Evolutionary conservation across 768 basidiomycete genomes (phyloP).

Genomic region (Pleurotus eryngii): DNA sequence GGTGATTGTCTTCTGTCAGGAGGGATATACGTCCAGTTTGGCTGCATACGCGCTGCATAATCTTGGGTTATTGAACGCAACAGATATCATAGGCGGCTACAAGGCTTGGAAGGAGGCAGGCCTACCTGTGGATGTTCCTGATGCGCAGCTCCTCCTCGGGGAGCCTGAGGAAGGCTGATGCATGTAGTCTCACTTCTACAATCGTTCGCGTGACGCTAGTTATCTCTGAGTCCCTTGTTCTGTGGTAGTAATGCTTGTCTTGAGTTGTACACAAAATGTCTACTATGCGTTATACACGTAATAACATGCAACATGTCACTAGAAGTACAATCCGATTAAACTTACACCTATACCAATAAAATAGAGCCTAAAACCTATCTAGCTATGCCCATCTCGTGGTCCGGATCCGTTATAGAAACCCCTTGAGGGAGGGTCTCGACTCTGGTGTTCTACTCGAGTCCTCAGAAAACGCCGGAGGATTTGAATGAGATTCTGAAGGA

Average conservation of each 20-base stretch:
- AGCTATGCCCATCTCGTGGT: background rate
- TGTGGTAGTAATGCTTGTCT: too few relatives aligned
- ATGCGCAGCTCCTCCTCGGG: slow-evolving; percentile 2
- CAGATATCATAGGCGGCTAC: slow-evolving; percentile 75
- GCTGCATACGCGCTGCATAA: slow-evolving; percentile 69
- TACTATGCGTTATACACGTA: background rate
- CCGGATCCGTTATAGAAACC: background rate
- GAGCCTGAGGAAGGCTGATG: slow-evolving; percentile 6
- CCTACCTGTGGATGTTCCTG: slow-evolving; percentile 47
- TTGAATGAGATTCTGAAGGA: background rate
- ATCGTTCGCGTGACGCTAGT: too few relatives aligned
- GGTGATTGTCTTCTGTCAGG: slow-evolving; percentile 73
- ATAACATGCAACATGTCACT: slow-evolving; percentile 5
- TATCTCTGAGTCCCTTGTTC: too few relatives aligned
- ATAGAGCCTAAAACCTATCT: background rate
- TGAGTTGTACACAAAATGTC: background rate
- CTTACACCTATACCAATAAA: background rate
- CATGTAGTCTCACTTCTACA: too few relatives aligned
- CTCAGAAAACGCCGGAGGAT: background rate
- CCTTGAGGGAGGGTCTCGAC: background rate
- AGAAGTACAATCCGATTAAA: slow-evolving; percentile 3
- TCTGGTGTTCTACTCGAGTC: background rate
- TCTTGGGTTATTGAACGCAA: slow-evolving; percentile 68
- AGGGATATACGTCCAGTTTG: slow-evolving; percentile 69
- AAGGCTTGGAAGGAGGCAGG: slow-evolving; percentile 68